phyloP scores from a whole-genome alignment of 192 early-diverging fungal genomes.

The Jimgerdemannia lactiflua region DNA sequence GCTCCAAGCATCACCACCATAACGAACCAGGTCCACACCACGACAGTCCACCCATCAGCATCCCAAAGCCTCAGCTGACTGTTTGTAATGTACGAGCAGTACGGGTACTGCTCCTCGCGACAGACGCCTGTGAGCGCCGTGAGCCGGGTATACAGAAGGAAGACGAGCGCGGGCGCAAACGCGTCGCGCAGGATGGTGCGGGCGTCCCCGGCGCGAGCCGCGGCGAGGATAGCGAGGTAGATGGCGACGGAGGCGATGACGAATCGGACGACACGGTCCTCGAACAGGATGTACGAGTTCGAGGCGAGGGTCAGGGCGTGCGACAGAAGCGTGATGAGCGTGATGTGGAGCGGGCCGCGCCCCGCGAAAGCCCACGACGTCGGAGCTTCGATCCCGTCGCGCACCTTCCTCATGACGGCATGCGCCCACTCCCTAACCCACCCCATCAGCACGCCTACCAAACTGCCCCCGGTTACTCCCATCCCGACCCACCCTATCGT shows the following conservation, averaged over 20 bases:
- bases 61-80: slow-evolving; percentile 48
- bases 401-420: background rate
- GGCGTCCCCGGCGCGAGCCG: background rate
- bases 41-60: slow-evolving; percentile 19
- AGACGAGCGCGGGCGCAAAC: slow-evolving; percentile 17
- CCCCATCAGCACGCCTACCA: background rate
- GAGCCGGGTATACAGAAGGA: slow-evolving; percentile 53
- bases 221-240: slow-evolving; percentile 2
- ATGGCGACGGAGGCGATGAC: slow-evolving; percentile 45
- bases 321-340: slow-evolving; percentile 27
- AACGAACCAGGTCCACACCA: slow-evolving; percentile 8
- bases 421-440: background rate
- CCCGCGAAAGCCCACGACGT: background rate
- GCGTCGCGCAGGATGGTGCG: background rate
- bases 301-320: slow-evolving; percentile 74
- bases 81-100: slow-evolving; percentile 51
- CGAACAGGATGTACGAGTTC: slow-evolving; percentile 89
- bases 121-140: slow-evolving; percentile 66
- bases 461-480: background rate
- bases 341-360: background rate
- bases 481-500: slow-evolving; percentile 11
- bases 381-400: background rate
- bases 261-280: slow-evolving; percentile 72
- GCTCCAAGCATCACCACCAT: slow-evolving; percentile 9
- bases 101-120: slow-evolving; percentile 82